Evolutionary conservation across 2,329 filamentous ascomycete species (phyloP).

Genomic region (Diaporthe eres): DNA sequence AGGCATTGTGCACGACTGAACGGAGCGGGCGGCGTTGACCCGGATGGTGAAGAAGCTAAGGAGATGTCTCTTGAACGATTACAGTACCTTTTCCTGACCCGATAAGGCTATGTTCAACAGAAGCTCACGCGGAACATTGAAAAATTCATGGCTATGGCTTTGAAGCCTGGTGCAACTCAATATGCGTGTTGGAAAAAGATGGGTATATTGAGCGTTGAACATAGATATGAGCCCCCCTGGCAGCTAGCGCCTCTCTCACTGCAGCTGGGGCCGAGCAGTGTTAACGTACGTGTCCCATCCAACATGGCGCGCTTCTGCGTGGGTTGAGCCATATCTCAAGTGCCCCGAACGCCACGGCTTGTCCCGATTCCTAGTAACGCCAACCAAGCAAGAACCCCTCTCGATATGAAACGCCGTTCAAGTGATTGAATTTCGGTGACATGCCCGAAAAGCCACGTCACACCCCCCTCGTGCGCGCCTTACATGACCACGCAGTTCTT

Average conservation of each 20-base stretch:
- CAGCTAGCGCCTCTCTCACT: constrained; percentile 7
- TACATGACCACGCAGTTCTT: constrained; percentile 64
- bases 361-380: constrained; percentile 20
- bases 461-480: background rate
- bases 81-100: background rate
- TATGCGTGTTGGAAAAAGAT: background rate
- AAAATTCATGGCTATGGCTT: background rate
- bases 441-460: background rate
- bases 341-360: constrained; percentile 24
- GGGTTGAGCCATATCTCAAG: constrained; percentile 12
- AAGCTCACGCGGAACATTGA: background rate
- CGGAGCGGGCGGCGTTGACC: background rate
- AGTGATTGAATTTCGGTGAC: constrained; percentile 6
- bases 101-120: background rate
- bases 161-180: background rate
- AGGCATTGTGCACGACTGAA: background rate
- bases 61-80: background rate
- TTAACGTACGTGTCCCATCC: background rate
- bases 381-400: constrained; percentile 13
- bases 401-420: constrained; percentile 34
- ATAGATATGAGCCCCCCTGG: constrained; percentile 17
- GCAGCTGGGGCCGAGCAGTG: background rate
- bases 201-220: constrained; percentile 28
- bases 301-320: background rate
- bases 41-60: background rate